These are phyloP conservation scores for Talaromyces nanjingensis DNA, from an alignment of 495 filamentous ascomycete species.

Conservation along the genomic window DNA sequence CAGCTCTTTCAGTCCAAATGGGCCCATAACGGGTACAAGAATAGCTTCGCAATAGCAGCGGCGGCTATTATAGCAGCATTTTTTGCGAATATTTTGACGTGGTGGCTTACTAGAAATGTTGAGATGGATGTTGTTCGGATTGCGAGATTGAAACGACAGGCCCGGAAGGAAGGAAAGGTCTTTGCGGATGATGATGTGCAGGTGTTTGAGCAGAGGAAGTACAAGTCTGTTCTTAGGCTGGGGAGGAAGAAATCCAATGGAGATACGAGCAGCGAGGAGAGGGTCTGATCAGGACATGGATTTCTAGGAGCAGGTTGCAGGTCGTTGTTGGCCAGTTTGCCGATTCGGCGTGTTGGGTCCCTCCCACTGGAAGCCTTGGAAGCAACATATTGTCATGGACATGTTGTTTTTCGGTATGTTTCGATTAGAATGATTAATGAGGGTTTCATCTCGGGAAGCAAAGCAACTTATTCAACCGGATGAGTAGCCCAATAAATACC, in stretches of 20 bases:
- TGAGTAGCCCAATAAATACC: no score
- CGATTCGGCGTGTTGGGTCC: no score
- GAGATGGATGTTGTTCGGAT: conserved; percentile 24
- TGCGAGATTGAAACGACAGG: conserved; percentile 16
- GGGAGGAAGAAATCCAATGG: background rate
- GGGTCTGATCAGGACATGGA: background rate
- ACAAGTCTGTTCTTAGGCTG: background rate
- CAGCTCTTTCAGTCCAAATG: conserved; percentile 26
- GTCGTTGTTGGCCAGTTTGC: no score
- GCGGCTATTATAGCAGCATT: conserved; percentile 14
- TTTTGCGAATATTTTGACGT: conserved; percentile 22
- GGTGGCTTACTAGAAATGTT: conserved; percentile 25
- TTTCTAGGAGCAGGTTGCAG: no score
- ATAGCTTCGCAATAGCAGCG: conserved; percentile 22
- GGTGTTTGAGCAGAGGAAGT: conserved; percentile 2
- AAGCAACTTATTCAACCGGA: no score
- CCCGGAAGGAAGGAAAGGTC: conserved; percentile 14
- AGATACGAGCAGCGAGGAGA: background rate
- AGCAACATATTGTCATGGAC: no score
- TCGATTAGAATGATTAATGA: no score
- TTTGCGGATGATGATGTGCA: conserved; percentile 17
- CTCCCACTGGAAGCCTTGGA: no score
- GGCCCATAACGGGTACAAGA: conserved; percentile 24
- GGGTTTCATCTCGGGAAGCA: no score
- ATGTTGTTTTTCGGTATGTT: no score